These are phyloP conservation scores for Hymenoscyphus occultus DNA, from an alignment of 2,329 filamentous ascomycete species.

Conservation along the genomic window DNA sequence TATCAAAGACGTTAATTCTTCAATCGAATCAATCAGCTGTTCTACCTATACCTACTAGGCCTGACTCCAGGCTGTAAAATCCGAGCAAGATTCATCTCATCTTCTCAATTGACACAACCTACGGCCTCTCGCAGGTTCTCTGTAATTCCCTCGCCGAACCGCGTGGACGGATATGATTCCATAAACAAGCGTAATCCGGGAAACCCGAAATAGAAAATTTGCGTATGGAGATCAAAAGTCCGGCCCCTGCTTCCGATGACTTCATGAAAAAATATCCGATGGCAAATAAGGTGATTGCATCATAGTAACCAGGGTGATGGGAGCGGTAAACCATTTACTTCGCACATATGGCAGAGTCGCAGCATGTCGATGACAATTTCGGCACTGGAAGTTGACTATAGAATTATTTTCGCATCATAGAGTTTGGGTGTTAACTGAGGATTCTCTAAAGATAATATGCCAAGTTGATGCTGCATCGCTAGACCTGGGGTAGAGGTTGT, in stretches of 20 bases:
- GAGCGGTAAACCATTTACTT: background rate
- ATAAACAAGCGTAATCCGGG: background rate
- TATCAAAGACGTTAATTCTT: background rate
- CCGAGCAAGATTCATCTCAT: background rate
- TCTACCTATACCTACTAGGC: background rate
- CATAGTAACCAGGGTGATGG: background rate
- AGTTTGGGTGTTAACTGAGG: no score
- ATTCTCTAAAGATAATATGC: no score
- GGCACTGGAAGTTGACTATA: background rate
- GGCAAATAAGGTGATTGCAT: background rate
- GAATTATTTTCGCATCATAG: background rate
- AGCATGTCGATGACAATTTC: background rate
- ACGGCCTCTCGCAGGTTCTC: no score
- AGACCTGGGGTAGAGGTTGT: no score
- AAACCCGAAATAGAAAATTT: background rate
- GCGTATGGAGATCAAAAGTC: background rate
- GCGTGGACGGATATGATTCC: background rate
- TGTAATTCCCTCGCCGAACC: background rate
- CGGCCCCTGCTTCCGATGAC: background rate
- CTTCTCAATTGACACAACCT: background rate
- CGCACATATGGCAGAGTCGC: background rate
- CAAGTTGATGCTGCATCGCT: no score
- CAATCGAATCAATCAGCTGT: background rate
- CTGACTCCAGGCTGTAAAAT: background rate
- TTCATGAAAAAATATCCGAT: conserved; percentile 4